Percentiles rank a stretch among this genome's conserved stretches.
Evolutionary conservation across 108 stramenopile genomes (phyloP).

Genomic region (Cylindrotheca closterium): DNA sequence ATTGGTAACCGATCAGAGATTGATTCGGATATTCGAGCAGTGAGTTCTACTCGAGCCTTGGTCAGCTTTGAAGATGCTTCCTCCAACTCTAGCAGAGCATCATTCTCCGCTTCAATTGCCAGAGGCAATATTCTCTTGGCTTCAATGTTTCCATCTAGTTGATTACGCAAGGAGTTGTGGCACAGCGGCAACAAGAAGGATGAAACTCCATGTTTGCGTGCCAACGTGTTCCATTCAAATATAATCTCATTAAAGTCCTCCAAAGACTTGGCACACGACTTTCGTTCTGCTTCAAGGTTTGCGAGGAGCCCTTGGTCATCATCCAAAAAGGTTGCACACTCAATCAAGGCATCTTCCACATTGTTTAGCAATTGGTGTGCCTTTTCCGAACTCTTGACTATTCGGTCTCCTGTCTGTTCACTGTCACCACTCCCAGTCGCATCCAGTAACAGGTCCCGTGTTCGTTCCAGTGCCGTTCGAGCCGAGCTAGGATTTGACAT

Average conservation of each 20-base stretch:
- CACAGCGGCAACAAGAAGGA: conserved; percentile 58
- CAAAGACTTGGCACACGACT: conserved; percentile 36
- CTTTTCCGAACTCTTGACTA: conserved; percentile 52
- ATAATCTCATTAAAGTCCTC: conserved; percentile 64
- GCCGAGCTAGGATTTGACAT: conserved; percentile 59
- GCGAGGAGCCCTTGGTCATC: conserved; percentile 44
- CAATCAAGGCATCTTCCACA: conserved; percentile 53
- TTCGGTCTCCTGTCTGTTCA: background rate
- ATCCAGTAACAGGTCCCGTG: conserved; percentile 55
- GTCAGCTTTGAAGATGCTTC: conserved; percentile 46
- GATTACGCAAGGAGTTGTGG: conserved; percentile 58
- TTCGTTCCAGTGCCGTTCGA: conserved; percentile 53
- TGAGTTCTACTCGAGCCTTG: conserved; percentile 40
- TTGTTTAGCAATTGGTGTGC: conserved; percentile 71
- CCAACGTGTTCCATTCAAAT: conserved; percentile 76
- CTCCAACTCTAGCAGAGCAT: conserved; percentile 43
- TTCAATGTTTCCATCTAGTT: conserved; percentile 73
- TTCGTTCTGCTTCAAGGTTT: conserved; percentile 39
- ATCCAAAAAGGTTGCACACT: conserved; percentile 60
- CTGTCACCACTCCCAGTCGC: conserved; percentile 6
- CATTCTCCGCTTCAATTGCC: conserved; percentile 48
- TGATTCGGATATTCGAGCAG: conserved; percentile 41
- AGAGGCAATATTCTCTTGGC: conserved; percentile 53
- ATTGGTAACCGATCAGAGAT: conserved; percentile 59
- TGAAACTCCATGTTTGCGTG: conserved; percentile 77